These are phyloP conservation scores for Strobilomyces echinocephalus DNA, from an alignment of 768 basidiomycete genomes.

Conservation along the genomic window DNA sequence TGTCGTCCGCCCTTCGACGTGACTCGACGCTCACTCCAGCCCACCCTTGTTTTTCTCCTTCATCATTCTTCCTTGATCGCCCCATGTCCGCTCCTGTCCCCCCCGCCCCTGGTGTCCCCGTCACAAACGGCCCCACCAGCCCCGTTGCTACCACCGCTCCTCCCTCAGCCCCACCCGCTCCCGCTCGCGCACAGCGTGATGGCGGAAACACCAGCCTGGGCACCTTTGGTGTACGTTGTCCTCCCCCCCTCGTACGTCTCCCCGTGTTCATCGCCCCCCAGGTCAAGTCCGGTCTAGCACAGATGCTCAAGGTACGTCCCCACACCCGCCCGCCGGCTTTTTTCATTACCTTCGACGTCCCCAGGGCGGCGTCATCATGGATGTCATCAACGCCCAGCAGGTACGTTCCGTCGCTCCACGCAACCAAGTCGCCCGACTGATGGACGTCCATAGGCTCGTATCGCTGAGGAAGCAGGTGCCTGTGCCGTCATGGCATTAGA, in stretches of 20 bases:
- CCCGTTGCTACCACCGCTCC: background rate
- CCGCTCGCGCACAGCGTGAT: slow-evolving; percentile 48
- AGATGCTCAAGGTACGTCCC: slow-evolving; percentile 83
- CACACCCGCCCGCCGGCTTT: background rate
- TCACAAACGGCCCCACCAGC: slow-evolving; percentile 10
- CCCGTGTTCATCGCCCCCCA: slow-evolving; percentile 25
- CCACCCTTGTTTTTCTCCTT: background rate
- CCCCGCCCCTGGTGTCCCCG: background rate
- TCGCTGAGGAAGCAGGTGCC: slow-evolving; percentile 96
- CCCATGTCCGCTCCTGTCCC: slow-evolving; percentile 16
- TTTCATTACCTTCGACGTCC: background rate
- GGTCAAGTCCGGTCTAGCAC: slow-evolving; percentile 93
- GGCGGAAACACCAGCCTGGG: slow-evolving; percentile 57
- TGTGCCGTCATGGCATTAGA: slow-evolving; percentile 98
- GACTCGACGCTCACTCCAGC: background rate
- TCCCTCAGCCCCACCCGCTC: slow-evolving; percentile 29
- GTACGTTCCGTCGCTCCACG: slow-evolving; percentile 17
- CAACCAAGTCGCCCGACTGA: background rate
- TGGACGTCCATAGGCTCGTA: slow-evolving; percentile 61
- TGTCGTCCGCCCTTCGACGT: background rate
- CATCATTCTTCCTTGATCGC: background rate
- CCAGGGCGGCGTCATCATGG: slow-evolving; percentile 91
- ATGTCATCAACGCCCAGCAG: slow-evolving; percentile 80
- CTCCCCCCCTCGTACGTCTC: background rate
- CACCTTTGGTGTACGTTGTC: slow-evolving; percentile 58